Evolutionary conservation across 179 eudicot genomes (phyloP), one percentile per base, ranked within the genome.

Genomic region (Beta corolliflora): DNA sequence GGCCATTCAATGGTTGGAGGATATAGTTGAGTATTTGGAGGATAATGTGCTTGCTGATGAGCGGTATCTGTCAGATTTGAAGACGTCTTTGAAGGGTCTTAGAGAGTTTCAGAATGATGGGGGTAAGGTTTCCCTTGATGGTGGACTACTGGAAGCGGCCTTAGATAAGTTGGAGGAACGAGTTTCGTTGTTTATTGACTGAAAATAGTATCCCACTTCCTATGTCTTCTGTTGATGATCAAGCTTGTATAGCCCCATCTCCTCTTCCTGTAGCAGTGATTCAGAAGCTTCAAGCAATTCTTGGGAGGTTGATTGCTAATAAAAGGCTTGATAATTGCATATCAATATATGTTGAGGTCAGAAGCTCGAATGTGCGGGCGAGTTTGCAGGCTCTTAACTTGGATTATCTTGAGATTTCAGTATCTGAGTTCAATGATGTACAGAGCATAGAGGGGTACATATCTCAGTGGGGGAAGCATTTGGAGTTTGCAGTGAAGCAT

Each of bases 1-100:
- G 89, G 99, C 99, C 11, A 91, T 96, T 83, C 98, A 96, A 73
- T 96, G 99, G 99, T 88, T 96, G 83, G 98, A 91, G 74, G 99
- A 96, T 85, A 96, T 96, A 67, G 97, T 96, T 14, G 98, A 96
- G 85, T 96, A 94, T 83, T 87, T 96, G 88, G 97, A 96, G 82
- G 99, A 96, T 86, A 89, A 96, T 84, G 86, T 84, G 48, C 91
- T 94, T 73, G 99, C 97, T 1, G 98, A 96, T 88, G 91, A 89
- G 53, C 70, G 92, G 77, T 96, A 93, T 54, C 85, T 91, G 73
- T 58, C 85, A 13, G 86, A 85, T 67, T 75, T 94, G 76, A 96
- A 94, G 86, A 88, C 79, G 76, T 86, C 90, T 0, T 82, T 95
- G 77, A 87, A 83, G 80, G 81, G 87, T 84, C 90, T 96, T 21